These are phyloP conservation scores for Pseudogymnoascus sp. DNA, from an alignment of 2,329 filamentous ascomycete genomes.

Conservation along the genomic window DNA sequence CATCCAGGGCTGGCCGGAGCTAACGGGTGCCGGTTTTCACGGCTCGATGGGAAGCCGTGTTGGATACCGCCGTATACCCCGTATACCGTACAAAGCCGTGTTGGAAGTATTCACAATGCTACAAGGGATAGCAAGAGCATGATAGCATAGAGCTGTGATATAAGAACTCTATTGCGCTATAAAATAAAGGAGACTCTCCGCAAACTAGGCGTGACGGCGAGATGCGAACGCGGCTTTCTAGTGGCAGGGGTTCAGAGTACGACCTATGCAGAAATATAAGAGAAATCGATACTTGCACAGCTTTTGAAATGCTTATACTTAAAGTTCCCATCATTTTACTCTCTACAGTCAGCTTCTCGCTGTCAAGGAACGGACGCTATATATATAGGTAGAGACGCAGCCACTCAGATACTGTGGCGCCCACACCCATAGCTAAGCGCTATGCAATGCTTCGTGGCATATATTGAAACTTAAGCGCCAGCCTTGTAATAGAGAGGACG, in stretches of 20 bases:
- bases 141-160: not conserved
- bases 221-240: not conserved
- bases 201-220: not conserved
- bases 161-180: not conserved
- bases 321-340: not conserved
- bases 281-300: not conserved
- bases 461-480: not conserved
- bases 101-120: not conserved
- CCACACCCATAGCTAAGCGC: not conserved
- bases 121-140: not conserved
- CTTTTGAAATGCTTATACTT: not conserved
- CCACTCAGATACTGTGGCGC: not conserved
- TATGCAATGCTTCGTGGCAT: not conserved
- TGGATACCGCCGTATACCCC: too few relatives aligned
- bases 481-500: not conserved
- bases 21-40: not conserved
- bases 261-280: not conserved
- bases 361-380: not conserved
- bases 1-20: not conserved
- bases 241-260: not conserved
- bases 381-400: not conserved
- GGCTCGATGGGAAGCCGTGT: not conserved
- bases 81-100: too few relatives aligned
- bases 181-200: not conserved
- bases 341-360: not conserved